phyloP scores from a whole-genome alignment of 495 filamentous ascomycete genomes.

The Penicillium macrosclerotiorum region DNA sequence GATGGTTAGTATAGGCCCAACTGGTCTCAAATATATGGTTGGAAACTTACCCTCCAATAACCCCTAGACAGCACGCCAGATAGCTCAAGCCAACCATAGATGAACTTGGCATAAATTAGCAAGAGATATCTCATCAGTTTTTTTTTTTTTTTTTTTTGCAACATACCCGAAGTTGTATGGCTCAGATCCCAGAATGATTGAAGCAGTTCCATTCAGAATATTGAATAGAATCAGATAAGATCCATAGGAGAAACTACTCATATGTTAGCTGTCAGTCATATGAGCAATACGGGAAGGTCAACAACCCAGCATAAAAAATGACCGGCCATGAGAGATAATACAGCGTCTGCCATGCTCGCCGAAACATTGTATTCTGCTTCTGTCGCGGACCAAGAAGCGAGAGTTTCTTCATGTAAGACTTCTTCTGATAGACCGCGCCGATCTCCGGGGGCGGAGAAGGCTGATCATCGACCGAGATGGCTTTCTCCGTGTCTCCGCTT shows the following conservation, averaged over 20 bases:
- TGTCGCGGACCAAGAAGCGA: slow-evolving; percentile 46
- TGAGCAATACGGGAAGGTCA: neutral
- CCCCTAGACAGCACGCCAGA: slow-evolving; percentile 56
- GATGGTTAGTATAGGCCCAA: neutral
- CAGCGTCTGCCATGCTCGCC: slow-evolving; percentile 34
- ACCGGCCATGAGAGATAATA: slow-evolving; percentile 58
- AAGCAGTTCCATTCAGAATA: slow-evolving; percentile 63
- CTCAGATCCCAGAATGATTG: slow-evolving; percentile 52
- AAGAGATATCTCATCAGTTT: too few relatives aligned
- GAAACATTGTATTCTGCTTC: slow-evolving; percentile 51
- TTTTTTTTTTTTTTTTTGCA: too few relatives aligned
- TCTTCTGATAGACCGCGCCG: slow-evolving; percentile 31
- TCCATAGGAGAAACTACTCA: slow-evolving; percentile 56
- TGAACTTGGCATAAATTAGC: slow-evolving; percentile 29
- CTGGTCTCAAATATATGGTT: neutral
- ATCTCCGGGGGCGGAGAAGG: slow-evolving; percentile 14
- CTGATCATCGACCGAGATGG: slow-evolving; percentile 1
- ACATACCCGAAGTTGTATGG: slow-evolving; percentile 60
- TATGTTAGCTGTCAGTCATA: slow-evolving; percentile 4
- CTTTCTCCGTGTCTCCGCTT: slow-evolving; percentile 23
- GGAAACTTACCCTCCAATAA: slow-evolving; percentile 42
- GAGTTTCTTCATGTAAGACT: slow-evolving; percentile 54
- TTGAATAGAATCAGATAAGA: slow-evolving; percentile 65
- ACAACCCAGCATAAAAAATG: slow-evolving; percentile 59
- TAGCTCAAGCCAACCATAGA: slow-evolving; percentile 64